A percentile compares a stretch with the other conserved stretches of the same genome.
Conservation (phyloP, 2,329 filamentous ascomycete species). For the Byssothecium circinans region DNA sequence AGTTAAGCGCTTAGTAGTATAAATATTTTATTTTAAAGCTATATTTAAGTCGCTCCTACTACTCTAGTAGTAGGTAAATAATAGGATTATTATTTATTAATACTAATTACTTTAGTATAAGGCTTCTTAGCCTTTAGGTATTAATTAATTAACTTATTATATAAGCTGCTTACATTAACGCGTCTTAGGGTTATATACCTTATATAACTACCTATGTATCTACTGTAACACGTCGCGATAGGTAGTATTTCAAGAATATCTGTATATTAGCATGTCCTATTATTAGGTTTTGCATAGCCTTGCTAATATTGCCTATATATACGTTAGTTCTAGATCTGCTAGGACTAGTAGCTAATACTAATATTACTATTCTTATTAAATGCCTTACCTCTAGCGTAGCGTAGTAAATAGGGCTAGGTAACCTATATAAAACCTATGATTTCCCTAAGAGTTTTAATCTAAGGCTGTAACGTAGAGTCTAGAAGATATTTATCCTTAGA, state of each 20-base stretch:
- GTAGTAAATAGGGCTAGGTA: slow-evolving; percentile 38
- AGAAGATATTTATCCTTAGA: slow-evolving; percentile 25
- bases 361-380: slow-evolving; percentile 45
- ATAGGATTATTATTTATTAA: slow-evolving; percentile 16
- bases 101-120: slow-evolving; percentile 16
- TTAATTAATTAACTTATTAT: slow-evolving; percentile 22
- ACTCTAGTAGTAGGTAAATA: slow-evolving; percentile 11
- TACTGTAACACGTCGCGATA: slow-evolving; percentile 14
- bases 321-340: slow-evolving; percentile 7
- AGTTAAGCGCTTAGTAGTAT: slow-evolving; percentile 17
- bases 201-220: slow-evolving; percentile 16
- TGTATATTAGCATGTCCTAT: slow-evolving; percentile 24
- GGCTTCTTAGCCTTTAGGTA: slow-evolving; percentile 10
- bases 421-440: slow-evolving; percentile 40
- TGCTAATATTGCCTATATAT: slow-evolving; percentile 26
- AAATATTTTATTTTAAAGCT: slow-evolving; percentile 12
- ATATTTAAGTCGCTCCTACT: slow-evolving; percentile 15
- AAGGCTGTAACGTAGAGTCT: slow-evolving; percentile 24
- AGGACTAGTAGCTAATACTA: background rate
- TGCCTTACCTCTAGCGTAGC: slow-evolving; percentile 40
- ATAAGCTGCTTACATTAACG: slow-evolving; percentile 19
- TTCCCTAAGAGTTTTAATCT: slow-evolving; percentile 32
- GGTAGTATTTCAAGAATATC: slow-evolving; percentile 20
- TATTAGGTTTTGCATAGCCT: slow-evolving; percentile 36
- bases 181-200: slow-evolving; percentile 14